Percentiles rank a stretch among this genome's conserved stretches.
Conservation (phyloP, 192 early-diverging fungal genomes). For the Lobosporangium transversale region DNA sequence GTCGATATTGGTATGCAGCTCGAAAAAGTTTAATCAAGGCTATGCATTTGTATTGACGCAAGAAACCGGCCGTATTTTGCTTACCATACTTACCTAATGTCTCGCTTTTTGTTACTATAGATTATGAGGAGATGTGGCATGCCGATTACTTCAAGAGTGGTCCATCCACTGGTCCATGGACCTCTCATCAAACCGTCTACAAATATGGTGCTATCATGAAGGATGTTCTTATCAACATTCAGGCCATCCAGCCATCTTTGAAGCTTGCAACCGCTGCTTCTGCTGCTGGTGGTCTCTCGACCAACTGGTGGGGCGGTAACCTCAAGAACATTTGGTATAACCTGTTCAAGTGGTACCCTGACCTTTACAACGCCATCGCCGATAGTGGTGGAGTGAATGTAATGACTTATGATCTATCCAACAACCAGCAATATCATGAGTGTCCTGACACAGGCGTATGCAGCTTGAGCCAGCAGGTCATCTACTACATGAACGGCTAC, state of each 20-base stretch:
- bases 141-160: constrained; percentile 47
- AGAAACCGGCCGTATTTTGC: too few species aligned
- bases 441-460: constrained; percentile 35
- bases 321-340: constrained; percentile 55
- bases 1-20: constrained; percentile 31
- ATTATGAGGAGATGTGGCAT: constrained; percentile 54
- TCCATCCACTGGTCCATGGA: constrained; percentile 36
- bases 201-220: constrained; percentile 48
- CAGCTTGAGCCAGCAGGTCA: constrained; percentile 38
- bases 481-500: constrained; percentile 51
- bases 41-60: background rate
- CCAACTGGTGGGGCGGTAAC: constrained; percentile 53
- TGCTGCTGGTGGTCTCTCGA: constrained; percentile 49
- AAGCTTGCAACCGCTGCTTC: constrained; percentile 39
- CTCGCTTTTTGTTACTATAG: too few species aligned
- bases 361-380: constrained; percentile 30
- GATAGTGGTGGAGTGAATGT: constrained; percentile 45
- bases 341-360: constrained; percentile 45
- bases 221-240: constrained; percentile 43
- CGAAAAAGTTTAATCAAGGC: background rate
- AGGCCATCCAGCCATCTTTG: constrained; percentile 26
- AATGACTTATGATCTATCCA: constrained; percentile 49
- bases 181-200: constrained; percentile 49
- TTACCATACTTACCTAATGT: too few species aligned
- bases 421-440: constrained; percentile 42